Evolutionary conservation across 23 red algal species (phyloP).

Genomic region (Cyanidiococcus yangmingshanensis): DNA sequence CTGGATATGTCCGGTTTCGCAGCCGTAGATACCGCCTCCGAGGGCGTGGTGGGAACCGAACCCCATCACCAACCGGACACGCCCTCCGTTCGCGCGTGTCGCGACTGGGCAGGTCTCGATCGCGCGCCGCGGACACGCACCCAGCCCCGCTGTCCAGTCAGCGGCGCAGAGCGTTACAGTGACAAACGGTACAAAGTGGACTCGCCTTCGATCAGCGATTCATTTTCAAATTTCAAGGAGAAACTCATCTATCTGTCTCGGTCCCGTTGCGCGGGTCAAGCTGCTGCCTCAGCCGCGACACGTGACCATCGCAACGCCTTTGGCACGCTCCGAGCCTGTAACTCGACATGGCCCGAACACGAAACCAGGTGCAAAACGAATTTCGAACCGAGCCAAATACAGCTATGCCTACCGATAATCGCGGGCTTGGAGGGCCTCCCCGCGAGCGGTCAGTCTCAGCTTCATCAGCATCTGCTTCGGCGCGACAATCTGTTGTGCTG

Average conservation of each 20-base stretch:
- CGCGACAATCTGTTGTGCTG: too few relatives aligned
- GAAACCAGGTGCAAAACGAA: background rate
- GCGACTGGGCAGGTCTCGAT: background rate
- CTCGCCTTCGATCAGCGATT: background rate
- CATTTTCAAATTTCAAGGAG: constrained; percentile 7
- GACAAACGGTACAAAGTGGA: background rate
- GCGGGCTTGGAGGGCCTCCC: background rate
- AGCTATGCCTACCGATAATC: background rate
- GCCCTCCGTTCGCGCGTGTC: background rate
- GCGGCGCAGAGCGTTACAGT: background rate
- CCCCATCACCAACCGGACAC: too few relatives aligned
- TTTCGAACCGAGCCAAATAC: background rate
- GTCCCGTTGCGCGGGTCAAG: background rate
- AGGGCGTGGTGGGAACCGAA: too few relatives aligned
- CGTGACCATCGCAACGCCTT: background rate
- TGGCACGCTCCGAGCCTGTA: background rate
- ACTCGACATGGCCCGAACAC: background rate
- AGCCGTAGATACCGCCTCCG: too few relatives aligned
- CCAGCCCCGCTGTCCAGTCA: too few relatives aligned
- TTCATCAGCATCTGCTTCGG: too few relatives aligned
- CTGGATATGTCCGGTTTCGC: too few relatives aligned
- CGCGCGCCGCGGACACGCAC: background rate
- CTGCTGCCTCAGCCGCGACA: too few relatives aligned
- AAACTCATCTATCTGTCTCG: background rate
- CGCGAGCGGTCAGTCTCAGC: too few relatives aligned